Evolutionary conservation across 169 alveolate species (phyloP).

Genomic region (Plasmodium fragile): DNA sequence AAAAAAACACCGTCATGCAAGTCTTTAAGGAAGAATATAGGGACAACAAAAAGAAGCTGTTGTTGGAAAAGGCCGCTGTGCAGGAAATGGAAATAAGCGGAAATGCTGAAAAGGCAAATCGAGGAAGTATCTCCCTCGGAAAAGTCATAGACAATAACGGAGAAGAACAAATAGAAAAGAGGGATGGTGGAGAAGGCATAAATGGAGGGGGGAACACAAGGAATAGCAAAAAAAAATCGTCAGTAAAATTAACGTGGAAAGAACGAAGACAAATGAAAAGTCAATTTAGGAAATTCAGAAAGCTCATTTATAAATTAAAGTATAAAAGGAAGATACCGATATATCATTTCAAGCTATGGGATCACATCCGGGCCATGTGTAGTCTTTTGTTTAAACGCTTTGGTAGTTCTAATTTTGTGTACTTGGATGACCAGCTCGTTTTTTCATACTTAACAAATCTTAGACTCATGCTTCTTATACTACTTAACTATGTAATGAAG

Average conservation of each 20-base stretch:
- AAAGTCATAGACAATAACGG: not conserved
- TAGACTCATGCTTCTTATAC: slow-evolving; percentile 13
- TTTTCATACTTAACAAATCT: slow-evolving; percentile 56
- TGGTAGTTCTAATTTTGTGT: slow-evolving; percentile 25
- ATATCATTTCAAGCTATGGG: slow-evolving; percentile 27
- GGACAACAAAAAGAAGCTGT: slow-evolving; percentile 15
- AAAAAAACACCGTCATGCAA: slow-evolving; percentile 17
- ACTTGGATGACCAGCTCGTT: slow-evolving; percentile 50
- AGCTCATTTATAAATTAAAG: slow-evolving; percentile 33
- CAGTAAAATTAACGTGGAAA: slow-evolving; percentile 3
- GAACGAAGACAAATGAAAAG: slow-evolving; percentile 13
- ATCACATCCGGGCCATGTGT: slow-evolving; percentile 23
- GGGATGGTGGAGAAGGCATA: not conserved
- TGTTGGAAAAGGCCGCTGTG: slow-evolving; percentile 1
- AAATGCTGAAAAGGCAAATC: not conserved
- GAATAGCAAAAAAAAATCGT: not conserved
- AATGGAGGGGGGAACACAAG: not conserved
- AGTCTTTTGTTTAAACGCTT: slow-evolving; percentile 7
- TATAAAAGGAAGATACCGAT: slow-evolving; percentile 67
- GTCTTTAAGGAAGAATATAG: slow-evolving; percentile 59
- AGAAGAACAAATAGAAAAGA: not conserved
- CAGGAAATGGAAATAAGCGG: not conserved
- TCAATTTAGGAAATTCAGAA: not conserved
- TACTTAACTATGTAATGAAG: slow-evolving; percentile 41
- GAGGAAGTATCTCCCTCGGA: not conserved